Conservation (phyloP, 2,329 filamentous ascomycete genomes). For the Claviceps monticola region DNA sequence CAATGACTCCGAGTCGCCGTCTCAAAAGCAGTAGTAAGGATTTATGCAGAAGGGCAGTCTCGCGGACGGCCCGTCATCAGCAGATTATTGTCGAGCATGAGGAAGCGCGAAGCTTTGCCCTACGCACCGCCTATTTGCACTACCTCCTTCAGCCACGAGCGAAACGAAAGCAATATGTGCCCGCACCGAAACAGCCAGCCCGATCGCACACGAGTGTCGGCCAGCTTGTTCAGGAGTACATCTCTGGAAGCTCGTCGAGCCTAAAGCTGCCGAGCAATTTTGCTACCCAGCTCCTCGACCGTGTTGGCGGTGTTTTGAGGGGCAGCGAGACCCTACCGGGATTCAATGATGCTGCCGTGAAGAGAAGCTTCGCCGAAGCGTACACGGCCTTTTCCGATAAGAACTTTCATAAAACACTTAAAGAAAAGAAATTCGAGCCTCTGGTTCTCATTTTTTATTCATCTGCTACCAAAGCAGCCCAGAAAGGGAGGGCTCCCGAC, state of each 20-base stretch:
- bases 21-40: conserved; percentile 29
- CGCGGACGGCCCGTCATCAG: conserved; percentile 23
- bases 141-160: conserved; percentile 86
- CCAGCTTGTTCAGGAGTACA: conserved; percentile 81
- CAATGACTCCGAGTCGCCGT: conserved; percentile 31
- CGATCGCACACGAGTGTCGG: conserved; percentile 59
- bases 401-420: conserved; percentile 77
- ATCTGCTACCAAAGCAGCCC: conserved; percentile 71
- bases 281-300: conserved; percentile 44
- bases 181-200: conserved; percentile 46
- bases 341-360: conserved; percentile 80
- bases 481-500: conserved; percentile 59
- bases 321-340: conserved; percentile 76
- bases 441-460: conserved; percentile 94
- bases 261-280: conserved; percentile 46
- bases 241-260: conserved; percentile 32
- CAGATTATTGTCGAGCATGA: conserved; percentile 45
- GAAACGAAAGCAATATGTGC: conserved; percentile 77
- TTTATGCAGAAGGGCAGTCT: conserved; percentile 28
- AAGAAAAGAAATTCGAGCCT: conserved; percentile 85
- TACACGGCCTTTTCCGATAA: conserved; percentile 86
- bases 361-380: conserved; percentile 87
- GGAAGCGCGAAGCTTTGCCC: conserved; percentile 81
- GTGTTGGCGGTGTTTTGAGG: conserved; percentile 66
- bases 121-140: conserved; percentile 80